phyloP scores from a whole-genome alignment of 139 green algal species.

The Chlorella sp. region DNA sequence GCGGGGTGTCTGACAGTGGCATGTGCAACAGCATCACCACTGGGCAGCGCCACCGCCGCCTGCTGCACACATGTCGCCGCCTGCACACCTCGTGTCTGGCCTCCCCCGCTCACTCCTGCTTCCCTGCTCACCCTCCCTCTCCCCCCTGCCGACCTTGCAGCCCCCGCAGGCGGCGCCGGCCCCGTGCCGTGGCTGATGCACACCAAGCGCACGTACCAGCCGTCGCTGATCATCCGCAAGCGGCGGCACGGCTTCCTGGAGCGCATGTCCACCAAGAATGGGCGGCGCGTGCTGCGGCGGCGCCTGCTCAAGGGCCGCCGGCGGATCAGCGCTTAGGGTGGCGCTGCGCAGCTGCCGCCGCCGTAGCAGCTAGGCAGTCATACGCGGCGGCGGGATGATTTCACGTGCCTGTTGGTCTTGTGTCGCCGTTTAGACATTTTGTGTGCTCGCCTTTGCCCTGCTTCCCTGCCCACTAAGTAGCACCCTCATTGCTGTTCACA shows the following conservation, averaged over 20 bases:
- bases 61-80: background rate
- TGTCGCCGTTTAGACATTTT: background rate
- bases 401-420: background rate
- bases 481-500: background rate
- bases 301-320: conserved; percentile 39
- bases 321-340: conserved; percentile 43
- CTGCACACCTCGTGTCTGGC: background rate
- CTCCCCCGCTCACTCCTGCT: no score
- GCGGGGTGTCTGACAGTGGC: no score
- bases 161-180: background rate
- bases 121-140: background rate
- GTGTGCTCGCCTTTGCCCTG: background rate
- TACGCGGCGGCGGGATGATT: background rate
- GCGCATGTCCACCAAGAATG: conserved; percentile 38
- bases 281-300: conserved; percentile 42
- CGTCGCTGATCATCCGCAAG: conserved; percentile 62
- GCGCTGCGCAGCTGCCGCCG: background rate
- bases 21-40: no score
- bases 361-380: background rate
- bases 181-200: conserved; percentile 14
- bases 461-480: background rate
- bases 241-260: conserved; percentile 66
- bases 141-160: background rate
- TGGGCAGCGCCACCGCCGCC: no score
- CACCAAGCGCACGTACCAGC: conserved; percentile 67